These are phyloP conservation scores for Bonia amplexicaulis DNA, from an alignment of 176 grass and related monocot species.

Conservation along the genomic window DNA sequence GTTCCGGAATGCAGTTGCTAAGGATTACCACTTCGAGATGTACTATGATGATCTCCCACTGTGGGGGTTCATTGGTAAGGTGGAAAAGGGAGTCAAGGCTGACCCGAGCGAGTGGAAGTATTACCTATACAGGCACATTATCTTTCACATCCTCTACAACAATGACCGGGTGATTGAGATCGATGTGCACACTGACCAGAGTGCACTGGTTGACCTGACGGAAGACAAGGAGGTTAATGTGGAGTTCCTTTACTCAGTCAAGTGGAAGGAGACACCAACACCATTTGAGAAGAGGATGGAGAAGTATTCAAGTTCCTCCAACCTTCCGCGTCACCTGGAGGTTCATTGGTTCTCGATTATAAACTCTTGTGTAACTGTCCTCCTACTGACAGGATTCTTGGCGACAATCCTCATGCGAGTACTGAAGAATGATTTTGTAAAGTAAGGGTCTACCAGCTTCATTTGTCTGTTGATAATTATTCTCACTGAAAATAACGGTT, in stretches of 20 bases:
- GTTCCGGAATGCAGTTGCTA: constrained; percentile 63
- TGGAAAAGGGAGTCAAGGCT: constrained; percentile 62
- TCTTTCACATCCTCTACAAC: constrained; percentile 80
- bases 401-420: constrained; percentile 98
- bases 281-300: constrained; percentile 92
- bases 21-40: constrained; percentile 99
- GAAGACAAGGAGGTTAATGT: constrained; percentile 71
- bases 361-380: constrained; percentile 91
- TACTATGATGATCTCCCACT: constrained; percentile 95
- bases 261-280: constrained; percentile 81
- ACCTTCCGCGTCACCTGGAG: constrained; percentile 75
- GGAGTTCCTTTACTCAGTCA: constrained; percentile 77
- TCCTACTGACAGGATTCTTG: constrained; percentile 83
- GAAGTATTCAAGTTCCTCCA: constrained; percentile 88
- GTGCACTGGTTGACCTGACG: constrained; percentile 63
- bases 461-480: background rate
- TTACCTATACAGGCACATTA: constrained; percentile 88
- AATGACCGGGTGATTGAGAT: constrained; percentile 85
- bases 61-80: constrained; percentile 96
- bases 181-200: constrained; percentile 67
- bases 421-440: constrained; percentile 95
- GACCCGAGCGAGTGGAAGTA: constrained; percentile 71
- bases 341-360: constrained; percentile 99
- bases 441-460: constrained; percentile 44
- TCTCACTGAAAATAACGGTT: background rate